Base-by-base conservation (phyloP, 345 rosid species). In the Aegle marmelos region DNA sequence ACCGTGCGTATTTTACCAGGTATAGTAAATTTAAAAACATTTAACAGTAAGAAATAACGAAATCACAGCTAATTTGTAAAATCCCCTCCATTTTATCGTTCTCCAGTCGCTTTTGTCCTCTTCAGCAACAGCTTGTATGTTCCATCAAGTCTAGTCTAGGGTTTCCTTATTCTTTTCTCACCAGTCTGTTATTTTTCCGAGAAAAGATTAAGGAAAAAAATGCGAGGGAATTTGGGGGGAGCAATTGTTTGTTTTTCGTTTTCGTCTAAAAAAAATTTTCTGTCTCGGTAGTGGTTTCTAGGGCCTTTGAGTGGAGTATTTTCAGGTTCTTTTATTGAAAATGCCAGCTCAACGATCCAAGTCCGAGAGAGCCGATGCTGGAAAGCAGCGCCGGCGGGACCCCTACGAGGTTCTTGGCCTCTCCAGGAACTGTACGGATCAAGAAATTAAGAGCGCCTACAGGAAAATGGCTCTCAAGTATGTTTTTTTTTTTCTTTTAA, bases 401-500 rank as follows among this genome's bases (percentile, higher is more conserved):
- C 98, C 98, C 17, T 96, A 94, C 80, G 98, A 94, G 80, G 95
- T 93, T 33, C 94, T 96, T 27, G 92, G 90, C 27, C 86, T 96
- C 80, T 82, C 91, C 37, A 85, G 82, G 84, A 90, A 83, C 92
- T 86, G 93, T 27, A 89, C 98, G 53, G 98, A 97, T 83, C 98
- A 94, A 82, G 98, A 97, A 84, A 93, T 94, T 72, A 97, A 97
- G 87, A 85, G 83, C 83, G 98, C 98, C 2, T 94, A 91, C 75
- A 87, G 99, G 21, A 94, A 91, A 88, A 76, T 97, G 92, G 99
- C 99, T 84, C 98, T 97, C 84, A 97, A 91, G 98, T 94, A 84
- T 34, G 88, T 77, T 72, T 22, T 36, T 36, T 58, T 17, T 34
- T 73, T 72, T n/a, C n/a, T 58, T 4, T 56, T 1, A 1, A 37